phyloP scores from a whole-genome alignment of 1,284 basidiomycete genomes.

The Ustilago vetiveriae region DNA sequence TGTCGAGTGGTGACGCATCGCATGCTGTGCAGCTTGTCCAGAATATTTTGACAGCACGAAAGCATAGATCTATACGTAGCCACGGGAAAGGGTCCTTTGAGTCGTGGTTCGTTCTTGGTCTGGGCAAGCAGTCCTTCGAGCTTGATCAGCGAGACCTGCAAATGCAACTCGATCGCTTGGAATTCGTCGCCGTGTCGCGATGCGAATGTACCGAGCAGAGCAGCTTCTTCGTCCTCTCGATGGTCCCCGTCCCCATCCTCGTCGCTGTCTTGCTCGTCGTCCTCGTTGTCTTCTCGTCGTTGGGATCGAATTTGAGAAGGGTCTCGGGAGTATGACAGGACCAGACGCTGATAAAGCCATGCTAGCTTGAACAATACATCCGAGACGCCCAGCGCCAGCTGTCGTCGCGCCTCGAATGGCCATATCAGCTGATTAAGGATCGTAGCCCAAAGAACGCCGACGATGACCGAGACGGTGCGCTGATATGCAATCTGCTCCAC shows the following conservation, averaged over 20 bases:
- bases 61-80: conserved; percentile 83
- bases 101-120: conserved; percentile 88
- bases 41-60: conserved; percentile 84
- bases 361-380: conserved; percentile 70
- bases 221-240: conserved; percentile 41
- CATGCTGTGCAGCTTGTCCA: conserved; percentile 82
- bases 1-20: conserved; percentile 90
- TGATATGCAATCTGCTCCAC: conserved; percentile 79
- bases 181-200: conserved; percentile 48
- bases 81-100: conserved; percentile 74
- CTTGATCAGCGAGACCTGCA: conserved; percentile 87
- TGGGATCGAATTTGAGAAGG: conserved; percentile 11
- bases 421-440: conserved; percentile 90
- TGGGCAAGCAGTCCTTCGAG: conserved; percentile 75
- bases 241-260: not conserved
- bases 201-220: conserved; percentile 33
- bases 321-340: conserved; percentile 56
- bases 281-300: not conserved
- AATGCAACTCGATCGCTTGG: conserved; percentile 82
- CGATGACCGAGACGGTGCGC: conserved; percentile 82
- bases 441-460: conserved; percentile 88
- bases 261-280: conserved; percentile 11
- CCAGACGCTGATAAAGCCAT: conserved; percentile 60
- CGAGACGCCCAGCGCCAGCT: conserved; percentile 83
- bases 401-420: conserved; percentile 89